Base-by-base conservation (phyloP, 129 eudicot species). In the Smallanthus sonchifolius region DNA sequence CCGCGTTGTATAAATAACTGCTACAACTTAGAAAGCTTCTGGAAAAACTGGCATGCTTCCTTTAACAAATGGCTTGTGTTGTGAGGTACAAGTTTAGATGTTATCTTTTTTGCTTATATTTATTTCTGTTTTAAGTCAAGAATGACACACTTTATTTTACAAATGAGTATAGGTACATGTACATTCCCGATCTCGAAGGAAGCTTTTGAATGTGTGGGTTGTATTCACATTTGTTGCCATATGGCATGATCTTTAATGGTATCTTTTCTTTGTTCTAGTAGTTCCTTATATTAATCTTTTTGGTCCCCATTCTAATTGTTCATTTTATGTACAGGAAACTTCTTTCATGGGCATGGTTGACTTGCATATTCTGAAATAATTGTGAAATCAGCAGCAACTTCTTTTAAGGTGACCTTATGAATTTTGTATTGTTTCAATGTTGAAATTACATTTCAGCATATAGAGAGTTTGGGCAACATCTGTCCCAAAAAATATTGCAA, bases 271-370 rank as follows among this genome's bases (percentile, higher is more conserved):
- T 72, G n/a, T 61, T 13, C 15, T n/a, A n/a, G n/a, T 2, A 24
- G 24, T 76, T 75, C 1, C 10, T 34, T 68, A 32, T 30, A 28
- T 16, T 62, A 19, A 39, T 6, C 13, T 57, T 4, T 45, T 54
- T 39, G 19, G 52, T 24, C 69, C 70, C 69, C 14, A 28, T 8
- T 73, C 69, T 80, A 52, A 72, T 1, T 56, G 45, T 54, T 67
- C 30, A 60, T 44, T 76, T 30, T 43, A 70, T 72, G 36, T 88
- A 28, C 86, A 94, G 99, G 99, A 94, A 91, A 75, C 99, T 94
- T 94, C 90, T 94, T 62, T 94, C 97, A 48, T 94, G 99, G 97
- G 99, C 99, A 61, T 94, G 99, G 99, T 90, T 94, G 83, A 94
- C 99, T n/a, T 94, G 98, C 77, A 73, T 90, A 76, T 94, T 94